Percentiles rank a stretch among this genome's conserved stretches.
Conservation (phyloP, 768 basidiomycete species). For the Cystobasidium onofrii region DNA sequence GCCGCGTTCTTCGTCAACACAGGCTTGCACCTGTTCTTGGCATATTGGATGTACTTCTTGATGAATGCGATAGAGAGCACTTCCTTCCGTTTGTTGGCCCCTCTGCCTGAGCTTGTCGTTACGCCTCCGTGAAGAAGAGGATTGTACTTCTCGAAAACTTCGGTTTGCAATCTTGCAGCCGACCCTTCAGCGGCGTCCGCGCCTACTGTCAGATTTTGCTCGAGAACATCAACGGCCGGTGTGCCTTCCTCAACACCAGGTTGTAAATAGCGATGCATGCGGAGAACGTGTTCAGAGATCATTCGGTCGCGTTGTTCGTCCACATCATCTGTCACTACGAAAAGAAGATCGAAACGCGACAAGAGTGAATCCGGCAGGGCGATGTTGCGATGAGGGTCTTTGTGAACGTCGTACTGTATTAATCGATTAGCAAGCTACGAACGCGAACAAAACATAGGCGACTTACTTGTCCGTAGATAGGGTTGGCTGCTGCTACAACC, state of each 20-base stretch:
- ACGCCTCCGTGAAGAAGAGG: conserved; percentile 85
- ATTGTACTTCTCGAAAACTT: conserved; percentile 92
- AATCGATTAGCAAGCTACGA: not conserved
- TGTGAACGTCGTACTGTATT: conserved; percentile 89
- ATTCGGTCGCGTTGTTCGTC: conserved; percentile 85
- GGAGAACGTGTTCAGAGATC: conserved; percentile 94
- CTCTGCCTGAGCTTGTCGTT: conserved; percentile 52
- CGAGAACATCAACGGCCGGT: conserved; percentile 74
- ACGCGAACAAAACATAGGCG: not conserved
- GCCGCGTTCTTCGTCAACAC: conserved; percentile 85
- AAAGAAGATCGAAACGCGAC: conserved; percentile 96
- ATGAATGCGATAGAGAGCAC: conserved; percentile 87
- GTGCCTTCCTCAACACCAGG: conserved; percentile 94
- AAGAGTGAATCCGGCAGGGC: conserved; percentile 94
- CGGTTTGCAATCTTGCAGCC: conserved; percentile 57
- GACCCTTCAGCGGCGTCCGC: conserved; percentile 48
- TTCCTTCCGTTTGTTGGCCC: conserved; percentile 56
- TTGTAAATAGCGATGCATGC: conserved; percentile 92
- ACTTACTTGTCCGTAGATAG: conserved; percentile 88
- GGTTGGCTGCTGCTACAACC: conserved; percentile 95
- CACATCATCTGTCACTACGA: conserved; percentile 96
- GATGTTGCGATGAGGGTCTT: conserved; percentile 97
- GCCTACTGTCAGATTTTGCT: conserved; percentile 80
- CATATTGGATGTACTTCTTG: conserved; percentile 97
- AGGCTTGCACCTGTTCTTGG: conserved; percentile 78